Conservation (phyloP, 2,329 filamentous ascomycete genomes). For the Furcasterigmium furcatum region DNA sequence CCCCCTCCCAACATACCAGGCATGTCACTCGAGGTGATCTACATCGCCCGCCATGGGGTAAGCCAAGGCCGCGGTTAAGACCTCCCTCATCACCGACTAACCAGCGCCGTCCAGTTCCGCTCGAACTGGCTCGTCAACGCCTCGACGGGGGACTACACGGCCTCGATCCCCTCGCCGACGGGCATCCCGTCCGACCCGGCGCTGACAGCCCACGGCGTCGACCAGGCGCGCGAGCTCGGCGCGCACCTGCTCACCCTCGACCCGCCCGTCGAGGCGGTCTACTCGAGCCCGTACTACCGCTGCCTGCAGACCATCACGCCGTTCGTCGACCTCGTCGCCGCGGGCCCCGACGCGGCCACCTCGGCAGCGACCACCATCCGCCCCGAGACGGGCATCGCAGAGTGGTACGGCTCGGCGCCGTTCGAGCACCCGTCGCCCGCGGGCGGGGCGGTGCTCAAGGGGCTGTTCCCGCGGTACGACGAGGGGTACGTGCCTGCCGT, state of each 20-base stretch:
- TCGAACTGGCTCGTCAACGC: conserved; percentile 86
- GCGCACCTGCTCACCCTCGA: conserved; percentile 57
- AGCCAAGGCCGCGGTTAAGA: conserved; percentile 27
- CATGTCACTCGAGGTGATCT: conserved; percentile 70
- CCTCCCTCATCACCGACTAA: conserved; percentile 3
- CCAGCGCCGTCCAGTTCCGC: conserved; percentile 71
- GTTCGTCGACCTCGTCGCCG: conserved; percentile 47
- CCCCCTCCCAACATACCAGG: background rate
- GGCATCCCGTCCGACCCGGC: conserved; percentile 85
- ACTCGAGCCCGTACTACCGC: conserved; percentile 82
- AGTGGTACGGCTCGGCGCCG: conserved; percentile 87
- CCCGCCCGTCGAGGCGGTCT: conserved; percentile 72
- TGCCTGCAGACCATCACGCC: conserved; percentile 82
- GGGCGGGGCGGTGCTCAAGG: conserved; percentile 54
- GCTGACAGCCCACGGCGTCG: conserved; percentile 80
- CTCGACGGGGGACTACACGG: conserved; percentile 72
- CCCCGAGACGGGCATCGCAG: conserved; percentile 61
- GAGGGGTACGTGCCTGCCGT: conserved; percentile 58
- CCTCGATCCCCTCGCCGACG: conserved; percentile 75
- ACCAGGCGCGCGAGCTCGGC: conserved; percentile 77
- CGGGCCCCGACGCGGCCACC: background rate
- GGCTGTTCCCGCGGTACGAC: conserved; percentile 65
- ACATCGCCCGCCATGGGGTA: conserved; percentile 73
- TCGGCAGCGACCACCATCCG: conserved; percentile 36
- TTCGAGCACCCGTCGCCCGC: conserved; percentile 85